Base-by-base conservation (phyloP, 1,284 basidiomycete species). In the Peniophora sp. region DNA sequence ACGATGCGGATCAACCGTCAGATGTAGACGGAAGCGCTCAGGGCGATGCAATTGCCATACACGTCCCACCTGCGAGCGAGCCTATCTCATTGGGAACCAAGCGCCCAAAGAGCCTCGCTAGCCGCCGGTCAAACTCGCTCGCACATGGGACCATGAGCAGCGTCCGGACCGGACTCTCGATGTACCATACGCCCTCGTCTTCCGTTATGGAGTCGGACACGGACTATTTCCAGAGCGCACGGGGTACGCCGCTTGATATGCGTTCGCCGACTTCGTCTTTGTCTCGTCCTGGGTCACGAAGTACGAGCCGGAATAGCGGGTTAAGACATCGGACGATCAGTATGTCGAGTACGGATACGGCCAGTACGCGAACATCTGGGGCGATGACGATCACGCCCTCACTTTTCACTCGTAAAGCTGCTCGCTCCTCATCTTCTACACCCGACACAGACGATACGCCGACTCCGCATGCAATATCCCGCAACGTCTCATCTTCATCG, bases 181-280 rank as follows among this genome's bases (percentile, higher is more conserved):
- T 81, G 45, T 89, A 83, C 63, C 83, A 88, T 62, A 89, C 86
- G 0, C 85, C 87, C 6, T 77, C 81, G 0, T 86, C 85, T 0
- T 87, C 85, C n/a, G 55, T 86, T 46, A 81, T 78, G 53, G 69
- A 72, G 56, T 55, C 27, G 12, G 27, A 32, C 27, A 12, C 27
- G 27, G 27, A 32, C 12, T 32, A 32, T 12, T 32, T 32, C 12
- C 27, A 32, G 27, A 32, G 27, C 27, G 27, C 27, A 32, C 27
- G 27, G 27, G 27, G 6, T 12, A 32, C 27, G 27, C 27, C 27
- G 27, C 27, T 32, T 32, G 27, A 32, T 32, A 32, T 32, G 27
- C 27, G 27, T 12, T 32, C 27, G 27, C 74, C 5, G 61, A 56
- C 11, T 63, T 63, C 5, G 51, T 60, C 45, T 61, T 64, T 32